Base-by-base conservation (phyloP, 371 early-diverging fungal genomes). In the Apophysomyces sp. region DNA sequence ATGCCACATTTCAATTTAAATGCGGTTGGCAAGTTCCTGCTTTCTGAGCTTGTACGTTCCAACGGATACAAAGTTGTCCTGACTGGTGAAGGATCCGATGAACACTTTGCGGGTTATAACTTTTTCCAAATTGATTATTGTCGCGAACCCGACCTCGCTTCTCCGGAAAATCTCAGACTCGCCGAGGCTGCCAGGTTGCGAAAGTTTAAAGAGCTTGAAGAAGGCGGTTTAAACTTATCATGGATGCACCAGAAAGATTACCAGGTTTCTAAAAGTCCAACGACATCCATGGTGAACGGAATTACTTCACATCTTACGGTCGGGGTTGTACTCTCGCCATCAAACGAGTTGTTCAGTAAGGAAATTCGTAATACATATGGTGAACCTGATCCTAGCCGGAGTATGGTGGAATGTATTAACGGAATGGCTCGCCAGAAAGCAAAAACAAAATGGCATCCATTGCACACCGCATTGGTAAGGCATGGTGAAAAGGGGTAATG, bases 71-170 rank as follows among this genome's bases (percentile, higher is more conserved):
- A 57, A 44, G 49, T 77, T 0, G 77, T 88, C 21, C 71, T 81
- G 63, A 86, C 87, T 0, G 89, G 88, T 26, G 86, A 88, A 64
- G 87, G 84, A 0, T 83, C 86, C 0, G 89, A 88, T 57, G 86
- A 86, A 53, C 70, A 86, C 21, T 88, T 86, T 72, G 85, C 82
- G 5, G 89, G 89, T 1, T 86, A 88, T 66, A 61, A 69, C 3
- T 86, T 86, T 61, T 65, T 88, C 61, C 74, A 73, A 39, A 52
- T 39, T 54, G 79, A 83, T 32, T 65, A 61, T 21, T 58, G 65
- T 13, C 69, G 65, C 55, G 69, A 69, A 44, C 26, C 69, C 31
- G 69, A 69, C 51, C 18, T 36, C 12, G 27, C 65, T 16, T 27
- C 58, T 28, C 69, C 69, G 36, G 52, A 61, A 21, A 21, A 44